Base-by-base conservation (phyloP, 768 basidiomycete species). In the Amanita subjunquillea region DNA sequence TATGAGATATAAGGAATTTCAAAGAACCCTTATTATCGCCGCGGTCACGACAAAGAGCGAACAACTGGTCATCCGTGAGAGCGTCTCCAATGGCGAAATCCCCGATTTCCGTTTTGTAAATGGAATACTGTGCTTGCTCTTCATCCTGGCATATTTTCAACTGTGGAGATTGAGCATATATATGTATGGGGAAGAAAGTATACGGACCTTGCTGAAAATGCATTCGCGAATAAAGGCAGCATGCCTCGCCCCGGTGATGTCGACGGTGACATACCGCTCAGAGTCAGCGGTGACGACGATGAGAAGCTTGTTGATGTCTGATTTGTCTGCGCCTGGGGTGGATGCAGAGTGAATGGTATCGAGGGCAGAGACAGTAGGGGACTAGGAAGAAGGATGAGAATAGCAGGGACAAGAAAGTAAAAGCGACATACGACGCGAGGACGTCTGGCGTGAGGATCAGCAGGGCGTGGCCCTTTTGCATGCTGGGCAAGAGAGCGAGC, bases 21-120 rank as follows among this genome's bases (percentile, higher is more conserved):
- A 95, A 80, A 20, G 80, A 78, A 13, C 90, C 91, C 61, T 76
- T 84, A 25, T 77, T 70, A 65, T 96, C 92, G 36, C 87, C 90
- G 6, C 77, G 69, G 39, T 82, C 73, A 51, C 74, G 72, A 65
- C 91, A 91, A 34, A 93, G 74, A 15, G 78, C 74, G 60, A 87
- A 77, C 5, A 98, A 70, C 55, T 72, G 73, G 27, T 90, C 84
- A 55, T 86, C 80, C 10, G 77, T 69, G 30, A 96, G 68, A 6
- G 91, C 80, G 12, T 83, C 82, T 3, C 88, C 82, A 41, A 86
- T 77, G 15, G 86, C 85, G 57, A 74, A 85, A 25, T 79, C 77
- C 54, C 87, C 89, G 60, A 96, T 85, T 66, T 90, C 87, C 0
- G 92, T 95, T 55, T 83, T 85, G 71, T 89, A 92, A 51, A 98